Conservation (phyloP, 768 basidiomycete genomes). For the Termitomyces sp. region DNA sequence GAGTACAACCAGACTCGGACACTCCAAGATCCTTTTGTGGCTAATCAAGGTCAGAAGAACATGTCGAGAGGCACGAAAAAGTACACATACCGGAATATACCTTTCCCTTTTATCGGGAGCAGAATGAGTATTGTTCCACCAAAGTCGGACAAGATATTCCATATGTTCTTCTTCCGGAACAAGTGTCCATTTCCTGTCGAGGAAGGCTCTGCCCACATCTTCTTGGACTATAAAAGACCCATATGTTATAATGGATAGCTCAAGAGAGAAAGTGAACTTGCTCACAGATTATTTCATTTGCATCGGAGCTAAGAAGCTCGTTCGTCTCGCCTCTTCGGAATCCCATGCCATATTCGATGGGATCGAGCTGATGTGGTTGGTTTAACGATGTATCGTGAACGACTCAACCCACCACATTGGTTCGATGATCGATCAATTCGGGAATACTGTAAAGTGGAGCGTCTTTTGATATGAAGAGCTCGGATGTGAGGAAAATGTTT, state of each 20-base stretch:
- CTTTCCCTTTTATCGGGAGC: background rate
- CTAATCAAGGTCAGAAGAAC: background rate
- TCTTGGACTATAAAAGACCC: background rate
- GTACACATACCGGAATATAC: background rate
- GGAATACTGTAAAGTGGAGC: too few relatives aligned
- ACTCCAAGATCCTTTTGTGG: background rate
- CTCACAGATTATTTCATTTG: background rate
- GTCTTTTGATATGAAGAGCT: too few relatives aligned
- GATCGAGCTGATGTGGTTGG: background rate
- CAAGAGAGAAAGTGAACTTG: background rate
- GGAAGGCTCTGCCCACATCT: background rate
- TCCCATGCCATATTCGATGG: background rate
- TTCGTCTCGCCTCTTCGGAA: background rate
- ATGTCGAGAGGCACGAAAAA: background rate
- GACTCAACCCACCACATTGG: too few relatives aligned
- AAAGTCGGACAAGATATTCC: background rate
- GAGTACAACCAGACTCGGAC: background rate
- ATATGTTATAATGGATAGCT: background rate
- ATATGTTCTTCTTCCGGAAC: background rate
- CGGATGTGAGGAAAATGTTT: too few relatives aligned
- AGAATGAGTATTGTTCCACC: background rate
- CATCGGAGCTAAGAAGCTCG: background rate
- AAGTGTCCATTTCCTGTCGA: background rate
- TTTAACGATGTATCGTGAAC: background rate
- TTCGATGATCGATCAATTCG: too few relatives aligned